A percentile compares a stretch with the other conserved stretches of the same genome.
phyloP scores from a whole-genome alignment of 495 filamentous ascomycete species.

The Jackrogersella minutella region DNA sequence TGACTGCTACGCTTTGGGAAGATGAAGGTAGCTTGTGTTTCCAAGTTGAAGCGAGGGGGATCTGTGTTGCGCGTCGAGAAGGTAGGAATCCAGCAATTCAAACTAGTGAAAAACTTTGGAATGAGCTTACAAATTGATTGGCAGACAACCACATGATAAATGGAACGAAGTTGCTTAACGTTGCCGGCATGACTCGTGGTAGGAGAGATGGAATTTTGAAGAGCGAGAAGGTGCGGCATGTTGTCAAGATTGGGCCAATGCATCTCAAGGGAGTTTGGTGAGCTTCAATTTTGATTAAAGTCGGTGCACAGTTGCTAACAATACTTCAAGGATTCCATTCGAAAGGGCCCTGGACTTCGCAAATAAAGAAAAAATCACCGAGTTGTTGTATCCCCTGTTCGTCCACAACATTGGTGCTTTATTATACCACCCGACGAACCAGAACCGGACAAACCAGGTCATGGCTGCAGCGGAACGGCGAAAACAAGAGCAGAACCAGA shows the following conservation, averaged over 20 bases:
- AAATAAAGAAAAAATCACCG: conserved; percentile 99
- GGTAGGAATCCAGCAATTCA: conserved; percentile 63
- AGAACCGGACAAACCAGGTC: conserved; percentile 79
- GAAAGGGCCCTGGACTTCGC: conserved; percentile 96
- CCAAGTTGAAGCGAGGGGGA: conserved; percentile 94
- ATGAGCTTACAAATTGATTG: conserved; percentile 31
- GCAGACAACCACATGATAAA: conserved; percentile 99
- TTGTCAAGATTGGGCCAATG: conserved; percentile 99
- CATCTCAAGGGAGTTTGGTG: conserved; percentile 99
- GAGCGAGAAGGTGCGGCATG: conserved; percentile 95
- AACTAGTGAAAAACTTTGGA: background rate
- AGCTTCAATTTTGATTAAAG: conserved; percentile 48
- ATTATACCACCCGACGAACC: conserved; percentile 92
- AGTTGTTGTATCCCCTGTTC: conserved; percentile 92
- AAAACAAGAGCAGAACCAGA: conserved; percentile 65
- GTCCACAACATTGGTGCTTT: conserved; percentile 96
- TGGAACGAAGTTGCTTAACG: conserved; percentile 95
- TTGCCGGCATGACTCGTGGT: conserved; percentile 97
- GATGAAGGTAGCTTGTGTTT: conserved; percentile 98
- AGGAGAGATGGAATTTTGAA: conserved; percentile 96
- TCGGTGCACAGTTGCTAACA: conserved; percentile 7
- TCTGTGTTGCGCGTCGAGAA: conserved; percentile 94
- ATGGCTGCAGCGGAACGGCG: conserved; percentile 87
- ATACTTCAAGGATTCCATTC: conserved; percentile 83
- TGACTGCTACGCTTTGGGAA: conserved; percentile 97